Base-by-base conservation (phyloP, 192 early-diverging fungal species). In the Rhizophagus prolifer region DNA sequence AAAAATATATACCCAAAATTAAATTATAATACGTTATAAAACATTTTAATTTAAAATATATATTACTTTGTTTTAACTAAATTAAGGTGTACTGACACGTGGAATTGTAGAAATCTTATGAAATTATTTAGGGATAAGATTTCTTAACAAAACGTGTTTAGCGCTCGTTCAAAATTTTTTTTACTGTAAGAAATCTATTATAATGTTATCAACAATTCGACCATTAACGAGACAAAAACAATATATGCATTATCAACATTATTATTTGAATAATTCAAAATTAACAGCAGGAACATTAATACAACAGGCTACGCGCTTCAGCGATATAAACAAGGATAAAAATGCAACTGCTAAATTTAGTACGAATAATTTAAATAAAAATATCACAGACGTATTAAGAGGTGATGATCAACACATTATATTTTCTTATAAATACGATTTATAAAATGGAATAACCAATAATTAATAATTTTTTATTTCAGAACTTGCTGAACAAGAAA, bases 401-500 rank as follows among this genome's bases (percentile, higher is more conserved):
- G 50, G 50, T 54, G 14, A 54, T n/a, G 19, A 54, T 54, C 19
- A 21, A 54, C 6, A 21, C 5, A 21, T 16, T 19, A 50, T 21
- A 4, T n/a, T n/a, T n/a, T n/a, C n/a, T n/a, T n/a, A 54, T 7
- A 54, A 54, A 44, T 44, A 10, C 9, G 41, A 44, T 44, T 44
- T 12, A 6, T 0, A 54, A 54, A 21, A n/a, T 2, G 47, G 47
- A 54, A 16, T 19, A 50, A 50, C 47, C 3, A 14, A 54, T 54
- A 19, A 54, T 19, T 7, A 38, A 38, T 38, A 38, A 38, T 38
- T 6, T 38, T 36, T 38, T 38, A 9, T 72, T 58, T 34, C n/a
- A 74, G 74, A n/a, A 28, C 14, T 78, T 12, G 70, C 58, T 21
- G 12, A 60, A 13, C 47, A 61, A 64, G 77, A 78, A 62, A 46